Conservation (phyloP, 257 asterid species). For the Ilex aquifolium region DNA sequence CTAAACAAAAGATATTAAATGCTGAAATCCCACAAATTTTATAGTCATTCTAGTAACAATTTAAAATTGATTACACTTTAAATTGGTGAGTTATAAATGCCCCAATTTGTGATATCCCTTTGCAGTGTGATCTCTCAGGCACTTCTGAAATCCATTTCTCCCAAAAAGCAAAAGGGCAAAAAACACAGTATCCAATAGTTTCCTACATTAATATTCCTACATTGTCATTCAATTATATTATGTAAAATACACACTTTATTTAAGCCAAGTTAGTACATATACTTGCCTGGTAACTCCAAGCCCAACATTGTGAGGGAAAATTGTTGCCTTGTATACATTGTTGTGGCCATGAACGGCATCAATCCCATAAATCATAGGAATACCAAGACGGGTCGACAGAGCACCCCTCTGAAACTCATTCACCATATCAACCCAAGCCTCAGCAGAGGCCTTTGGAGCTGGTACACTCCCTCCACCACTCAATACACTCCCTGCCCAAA, state of each 20-base stretch:
- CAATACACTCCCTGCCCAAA: constrained; percentile 50
- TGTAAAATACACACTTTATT: neutral
- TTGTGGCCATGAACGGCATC: constrained; percentile 55
- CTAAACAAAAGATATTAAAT: no score
- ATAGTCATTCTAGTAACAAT: no score
- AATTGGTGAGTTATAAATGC: no score
- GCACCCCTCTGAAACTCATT: constrained; percentile 43
- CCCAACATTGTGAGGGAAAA: constrained; percentile 61
- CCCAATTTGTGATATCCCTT: no score
- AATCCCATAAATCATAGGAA: constrained; percentile 44
- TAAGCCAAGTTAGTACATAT: neutral
- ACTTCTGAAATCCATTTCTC: no score
- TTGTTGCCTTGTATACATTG: constrained; percentile 45
- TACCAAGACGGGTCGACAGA: constrained; percentile 51
- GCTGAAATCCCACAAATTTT: no score
- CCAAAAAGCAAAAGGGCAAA: no score
- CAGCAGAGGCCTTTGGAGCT: constrained; percentile 28
- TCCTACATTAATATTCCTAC: no score
- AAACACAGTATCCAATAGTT: no score
- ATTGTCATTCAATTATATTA: no score
- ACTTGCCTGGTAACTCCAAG: constrained; percentile 59
- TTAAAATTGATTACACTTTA: no score
- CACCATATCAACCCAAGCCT: constrained; percentile 47
- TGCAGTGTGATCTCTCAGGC: no score
- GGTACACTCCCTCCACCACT: constrained; percentile 57